Base-by-base conservation (phyloP, 176 grass and related monocot species). In the Zea luxurians region DNA sequence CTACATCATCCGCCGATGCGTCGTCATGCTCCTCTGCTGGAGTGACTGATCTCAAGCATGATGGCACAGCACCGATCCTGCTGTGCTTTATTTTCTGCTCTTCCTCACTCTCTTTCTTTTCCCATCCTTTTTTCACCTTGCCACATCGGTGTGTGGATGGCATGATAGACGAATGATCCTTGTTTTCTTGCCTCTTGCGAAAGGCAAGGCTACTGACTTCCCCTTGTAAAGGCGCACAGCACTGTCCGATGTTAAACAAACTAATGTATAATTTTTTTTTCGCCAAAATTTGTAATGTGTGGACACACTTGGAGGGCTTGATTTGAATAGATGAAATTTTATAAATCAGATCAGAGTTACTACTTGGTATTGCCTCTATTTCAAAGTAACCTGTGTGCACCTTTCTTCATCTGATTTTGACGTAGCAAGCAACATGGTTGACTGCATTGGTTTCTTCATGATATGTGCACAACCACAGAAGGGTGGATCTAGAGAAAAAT, bases 1-100 rank as follows among this genome's bases (percentile, higher is more conserved):
- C 11, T 93, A 87, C 87, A 93, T 93, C 78, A 93, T 93, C 61
- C 83, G 87, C 10, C 84, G 81, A 43, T 93, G 90, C 20, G 85
- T 93, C 12, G 77, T 93, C 67, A 80, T 93, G 87, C 87, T 93
- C 64, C 81, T 93, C 61, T 86, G 81, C 60, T 90, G 90, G 84
- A 90, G 62, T 48, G 85, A 87, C 70, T 90, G 77, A 37, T 53
- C 7, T 42, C 37, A 18, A 57, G 6, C 53, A 57, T 57, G 53
- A 18, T 18, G 16, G 27, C 27, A 27, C 27, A 27, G 27, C 27
- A 27, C 27, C 27, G 27, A 27, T 27, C 27, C 27, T 27, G 27
- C 27, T 27, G 4, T 38, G 34, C 21, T 64, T 40, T 48, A 5
- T 73, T 44, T 46, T 55, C 38, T 42, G 10, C 42, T 37, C 13